Conservation (phyloP, 192 early-diverging fungal species). For the Funneliformis mosseae region DNA sequence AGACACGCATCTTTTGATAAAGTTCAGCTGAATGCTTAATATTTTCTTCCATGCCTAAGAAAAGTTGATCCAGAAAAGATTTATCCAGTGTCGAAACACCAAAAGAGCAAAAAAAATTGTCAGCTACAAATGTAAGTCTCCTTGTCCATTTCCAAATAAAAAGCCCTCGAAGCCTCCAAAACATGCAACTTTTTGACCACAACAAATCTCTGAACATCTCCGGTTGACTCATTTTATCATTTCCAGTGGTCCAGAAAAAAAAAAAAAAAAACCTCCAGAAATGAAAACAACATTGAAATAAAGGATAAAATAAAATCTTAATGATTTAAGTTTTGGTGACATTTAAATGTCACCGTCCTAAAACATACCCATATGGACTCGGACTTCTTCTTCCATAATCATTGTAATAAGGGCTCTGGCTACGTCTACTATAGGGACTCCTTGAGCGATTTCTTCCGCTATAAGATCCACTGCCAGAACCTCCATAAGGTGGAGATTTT, state of each 20-base stretch:
- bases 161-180: background rate
- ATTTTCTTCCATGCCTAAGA: conserved; percentile 19
- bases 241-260: conserved; percentile 16
- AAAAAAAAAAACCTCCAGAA: background rate
- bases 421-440: conserved; percentile 21
- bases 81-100: conserved; percentile 8
- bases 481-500: conserved; percentile 46
- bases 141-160: conserved; percentile 12
- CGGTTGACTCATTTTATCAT: background rate
- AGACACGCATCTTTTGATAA: background rate
- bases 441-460: conserved; percentile 20
- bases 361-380: conserved; percentile 38
- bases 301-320: background rate
- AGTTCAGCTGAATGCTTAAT: conserved; percentile 7
- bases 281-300: background rate
- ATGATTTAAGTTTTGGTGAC: background rate
- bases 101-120: conserved; percentile 29
- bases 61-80: conserved; percentile 2
- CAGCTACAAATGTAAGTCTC: conserved; percentile 21
- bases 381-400: conserved; percentile 29
- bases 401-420: conserved; percentile 28
- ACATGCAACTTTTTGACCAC: no score
- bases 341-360: conserved; percentile 18
- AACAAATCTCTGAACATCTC: no score
- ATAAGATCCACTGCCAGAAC: conserved; percentile 37